phyloP scores from a whole-genome alignment of 1,284 basidiomycete species.

The Apiotrichum montevideense region DNA sequence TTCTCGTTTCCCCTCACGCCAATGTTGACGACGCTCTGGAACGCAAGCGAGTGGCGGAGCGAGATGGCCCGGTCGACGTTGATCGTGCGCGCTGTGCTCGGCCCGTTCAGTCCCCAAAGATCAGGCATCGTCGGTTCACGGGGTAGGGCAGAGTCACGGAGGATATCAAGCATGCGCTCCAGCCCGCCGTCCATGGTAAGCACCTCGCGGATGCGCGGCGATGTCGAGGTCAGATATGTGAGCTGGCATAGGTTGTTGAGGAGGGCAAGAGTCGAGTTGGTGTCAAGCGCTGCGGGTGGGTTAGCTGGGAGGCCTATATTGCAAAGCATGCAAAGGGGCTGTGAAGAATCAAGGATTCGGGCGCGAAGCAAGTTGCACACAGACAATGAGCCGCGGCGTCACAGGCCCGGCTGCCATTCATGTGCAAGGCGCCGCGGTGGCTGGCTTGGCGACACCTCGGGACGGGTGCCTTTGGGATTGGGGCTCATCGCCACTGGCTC shows the following conservation, averaged over 20 bases:
- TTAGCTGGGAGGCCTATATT: too few species aligned
- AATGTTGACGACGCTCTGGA: conserved; percentile 96
- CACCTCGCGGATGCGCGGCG: conserved; percentile 94
- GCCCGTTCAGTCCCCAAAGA: conserved; percentile 46
- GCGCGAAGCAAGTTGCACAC: too few species aligned
- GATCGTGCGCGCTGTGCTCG: conserved; percentile 48
- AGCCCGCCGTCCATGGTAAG: conserved; percentile 96
- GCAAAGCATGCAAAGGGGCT: too few species aligned
- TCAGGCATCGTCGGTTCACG: conserved; percentile 40
- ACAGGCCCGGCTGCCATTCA: too few species aligned
- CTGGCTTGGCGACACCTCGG: too few species aligned
- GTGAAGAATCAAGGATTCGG: too few species aligned
- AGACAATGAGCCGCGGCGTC: too few species aligned
- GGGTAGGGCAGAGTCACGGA: conserved; percentile 66
- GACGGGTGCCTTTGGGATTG: too few species aligned
- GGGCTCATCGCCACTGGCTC: too few species aligned
- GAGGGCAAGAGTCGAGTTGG: conserved; percentile 79
- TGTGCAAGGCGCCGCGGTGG: too few species aligned
- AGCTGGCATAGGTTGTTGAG: conserved; percentile 97
- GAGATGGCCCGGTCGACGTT: conserved; percentile 71
- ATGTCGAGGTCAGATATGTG: conserved; percentile 94
- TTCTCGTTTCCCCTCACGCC: conserved; percentile 93
- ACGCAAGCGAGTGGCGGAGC: conserved; percentile 81
- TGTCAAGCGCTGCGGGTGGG: conserved; percentile 70
- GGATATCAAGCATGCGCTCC: conserved; percentile 86